Conservation (phyloP, 345 rosid species). For the Orychophragmus violaceus region DNA sequence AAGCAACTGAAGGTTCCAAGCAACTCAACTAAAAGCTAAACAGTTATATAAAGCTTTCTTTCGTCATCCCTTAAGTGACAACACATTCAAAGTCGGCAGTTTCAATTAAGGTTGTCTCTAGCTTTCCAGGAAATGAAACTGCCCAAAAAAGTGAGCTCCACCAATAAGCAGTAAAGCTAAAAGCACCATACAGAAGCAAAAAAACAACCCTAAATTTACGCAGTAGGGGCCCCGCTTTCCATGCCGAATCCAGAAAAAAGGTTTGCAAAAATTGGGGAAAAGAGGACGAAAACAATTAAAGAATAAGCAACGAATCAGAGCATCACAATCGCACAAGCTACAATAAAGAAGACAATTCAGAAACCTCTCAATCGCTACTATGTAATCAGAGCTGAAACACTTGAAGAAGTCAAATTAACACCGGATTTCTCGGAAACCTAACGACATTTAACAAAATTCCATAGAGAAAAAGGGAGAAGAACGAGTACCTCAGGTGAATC, state of each 20-base stretch:
- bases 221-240: slow-evolving; percentile 23
- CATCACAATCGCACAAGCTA: not conserved
- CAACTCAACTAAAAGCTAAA: not conserved
- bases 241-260: slow-evolving; percentile 19
- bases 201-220: slow-evolving; percentile 23
- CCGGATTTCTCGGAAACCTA: slow-evolving; percentile 17
- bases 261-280: slow-evolving; percentile 14
- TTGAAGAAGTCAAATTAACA: not conserved
- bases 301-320: not conserved
- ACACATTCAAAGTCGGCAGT: slow-evolving; percentile 13
- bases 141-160: slow-evolving; percentile 2
- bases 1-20: not conserved
- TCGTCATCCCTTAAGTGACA: not conserved
- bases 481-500: slow-evolving; percentile 26
- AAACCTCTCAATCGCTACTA: slow-evolving; percentile 7
- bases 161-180: slow-evolving; percentile 24
- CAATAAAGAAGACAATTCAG: not conserved
- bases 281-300: not conserved
- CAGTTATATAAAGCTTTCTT: not conserved
- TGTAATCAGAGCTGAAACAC: not conserved
- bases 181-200: slow-evolving; percentile 1
- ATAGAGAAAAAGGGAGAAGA: not conserved
- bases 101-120: slow-evolving; percentile 21
- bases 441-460: slow-evolving; percentile 16
- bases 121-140: no score